phyloP scores from a whole-genome alignment of 169 alveolate species.

The Cryptosporidium meleagridis region DNA sequence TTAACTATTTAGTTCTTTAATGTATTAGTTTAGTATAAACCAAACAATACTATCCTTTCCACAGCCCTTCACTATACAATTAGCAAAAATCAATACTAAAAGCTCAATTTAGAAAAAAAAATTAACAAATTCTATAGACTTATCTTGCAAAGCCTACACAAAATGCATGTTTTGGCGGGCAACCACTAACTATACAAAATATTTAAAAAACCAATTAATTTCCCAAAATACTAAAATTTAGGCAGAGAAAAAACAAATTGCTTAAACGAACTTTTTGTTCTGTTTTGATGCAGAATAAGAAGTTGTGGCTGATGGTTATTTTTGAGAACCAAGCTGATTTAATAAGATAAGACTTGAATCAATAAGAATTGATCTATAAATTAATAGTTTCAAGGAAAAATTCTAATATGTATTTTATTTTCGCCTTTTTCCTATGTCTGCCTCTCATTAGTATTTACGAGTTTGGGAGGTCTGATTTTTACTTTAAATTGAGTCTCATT shows the following conservation, averaged over 20 bases:
- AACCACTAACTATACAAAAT: neutral
- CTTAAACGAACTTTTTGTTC: neutral
- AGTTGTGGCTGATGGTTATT: neutral
- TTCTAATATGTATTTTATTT: neutral
- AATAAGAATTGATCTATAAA: neutral
- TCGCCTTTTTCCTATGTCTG: neutral
- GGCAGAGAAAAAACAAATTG: neutral
- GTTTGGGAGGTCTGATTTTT: neutral
- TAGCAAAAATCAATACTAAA: too few relatives aligned
- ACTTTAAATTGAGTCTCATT: neutral
- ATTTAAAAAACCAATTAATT: neutral
- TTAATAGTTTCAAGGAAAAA: neutral
- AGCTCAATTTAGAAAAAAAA: too few relatives aligned
- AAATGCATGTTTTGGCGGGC: constrained; percentile 3
- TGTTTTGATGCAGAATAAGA: neutral
- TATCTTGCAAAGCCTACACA: neutral
- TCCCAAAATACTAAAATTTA: neutral
- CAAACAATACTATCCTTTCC: too few relatives aligned
- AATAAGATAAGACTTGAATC: neutral
- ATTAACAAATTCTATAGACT: neutral
- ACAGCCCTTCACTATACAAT: too few relatives aligned
- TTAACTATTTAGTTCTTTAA: too few relatives aligned
- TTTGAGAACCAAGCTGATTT: neutral
- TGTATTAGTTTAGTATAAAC: too few relatives aligned
- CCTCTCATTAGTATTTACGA: neutral